phyloP scores from a whole-genome alignment of 345 rosid species.

The Citrus trifoliata region DNA sequence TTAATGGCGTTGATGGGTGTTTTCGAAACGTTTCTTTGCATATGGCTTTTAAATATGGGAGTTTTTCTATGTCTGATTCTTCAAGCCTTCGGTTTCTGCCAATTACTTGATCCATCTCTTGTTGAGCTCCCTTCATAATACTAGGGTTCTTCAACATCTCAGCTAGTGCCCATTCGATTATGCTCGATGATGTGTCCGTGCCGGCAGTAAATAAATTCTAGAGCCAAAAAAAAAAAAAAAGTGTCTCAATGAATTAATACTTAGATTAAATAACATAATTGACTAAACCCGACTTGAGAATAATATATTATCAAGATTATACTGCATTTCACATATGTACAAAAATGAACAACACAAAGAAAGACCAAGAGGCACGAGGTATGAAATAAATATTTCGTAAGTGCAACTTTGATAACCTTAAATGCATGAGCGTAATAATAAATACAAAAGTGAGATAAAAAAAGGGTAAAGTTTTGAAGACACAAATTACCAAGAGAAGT shows the following conservation, averaged over 20 bases:
- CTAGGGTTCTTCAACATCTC: constrained; percentile 45
- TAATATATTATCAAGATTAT: no score
- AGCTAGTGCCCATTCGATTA: constrained; percentile 54
- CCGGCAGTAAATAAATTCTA: constrained; percentile 65
- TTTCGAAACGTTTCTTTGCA: constrained; percentile 55
- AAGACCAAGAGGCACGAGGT: no score
- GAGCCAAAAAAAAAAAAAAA: not conserved
- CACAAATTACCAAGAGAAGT: constrained; percentile 39
- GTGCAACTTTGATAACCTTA: no score
- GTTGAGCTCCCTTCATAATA: constrained; percentile 43
- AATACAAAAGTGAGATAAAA: no score
- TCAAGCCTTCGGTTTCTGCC: constrained; percentile 43
- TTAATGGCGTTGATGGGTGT: constrained; percentile 58
- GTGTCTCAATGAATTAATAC: no score
- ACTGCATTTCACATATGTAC: no score
- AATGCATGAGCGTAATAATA: no score
- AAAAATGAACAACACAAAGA: no score
- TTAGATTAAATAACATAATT: no score
- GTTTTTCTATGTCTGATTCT: constrained; percentile 52
- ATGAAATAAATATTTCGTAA: no score
- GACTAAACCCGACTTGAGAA: no score
- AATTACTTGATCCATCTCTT: constrained; percentile 61
- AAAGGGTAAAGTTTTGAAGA: no score
- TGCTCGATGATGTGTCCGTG: constrained; percentile 60
- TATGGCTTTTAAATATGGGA: constrained; percentile 48